phyloP scores from a whole-genome alignment of 306 rosid genomes.

The Cicer yamashitae region DNA sequence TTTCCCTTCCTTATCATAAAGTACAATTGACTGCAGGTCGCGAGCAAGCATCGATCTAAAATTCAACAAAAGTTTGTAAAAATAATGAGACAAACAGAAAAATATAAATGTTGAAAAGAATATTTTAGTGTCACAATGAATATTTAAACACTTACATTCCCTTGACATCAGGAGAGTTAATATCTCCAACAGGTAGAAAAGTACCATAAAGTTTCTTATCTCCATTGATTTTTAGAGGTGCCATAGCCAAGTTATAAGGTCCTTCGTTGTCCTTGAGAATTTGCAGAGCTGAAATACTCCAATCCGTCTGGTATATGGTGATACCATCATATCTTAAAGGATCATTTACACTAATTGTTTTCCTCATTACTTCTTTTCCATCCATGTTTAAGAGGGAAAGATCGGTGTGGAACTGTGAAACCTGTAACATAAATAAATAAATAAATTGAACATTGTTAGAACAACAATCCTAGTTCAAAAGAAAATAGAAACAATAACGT shows the following conservation, averaged over 20 bases:
- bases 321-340: constrained; percentile 85
- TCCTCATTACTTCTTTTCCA: constrained; percentile 89
- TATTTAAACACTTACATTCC: constrained; percentile 74
- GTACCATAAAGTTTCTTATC: constrained; percentile 95
- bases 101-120: neutral
- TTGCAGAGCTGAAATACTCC: constrained; percentile 91
- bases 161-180: constrained; percentile 71
- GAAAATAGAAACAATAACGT: too few relatives aligned
- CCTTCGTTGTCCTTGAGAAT: constrained; percentile 85
- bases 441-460: neutral
- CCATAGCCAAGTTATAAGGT: constrained; percentile 95
- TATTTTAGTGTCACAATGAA: neutral
- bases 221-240: constrained; percentile 88
- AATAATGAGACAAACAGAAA: constrained; percentile 5
- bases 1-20: constrained; percentile 86
- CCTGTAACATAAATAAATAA: constrained; percentile 53
- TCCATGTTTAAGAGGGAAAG: constrained; percentile 76
- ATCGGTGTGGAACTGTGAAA: constrained; percentile 86
- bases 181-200: constrained; percentile 86
- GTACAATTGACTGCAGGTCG: constrained; percentile 87
- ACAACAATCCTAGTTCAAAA: too few relatives aligned
- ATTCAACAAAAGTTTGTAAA: constrained; percentile 39
- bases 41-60: constrained; percentile 97
- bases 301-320: constrained; percentile 94
- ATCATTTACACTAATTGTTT: constrained; percentile 90